Percentiles rank a stretch among this genome's conserved stretches.
Conservation (phyloP, 306 rosid species). For the Fagus crenata region DNA sequence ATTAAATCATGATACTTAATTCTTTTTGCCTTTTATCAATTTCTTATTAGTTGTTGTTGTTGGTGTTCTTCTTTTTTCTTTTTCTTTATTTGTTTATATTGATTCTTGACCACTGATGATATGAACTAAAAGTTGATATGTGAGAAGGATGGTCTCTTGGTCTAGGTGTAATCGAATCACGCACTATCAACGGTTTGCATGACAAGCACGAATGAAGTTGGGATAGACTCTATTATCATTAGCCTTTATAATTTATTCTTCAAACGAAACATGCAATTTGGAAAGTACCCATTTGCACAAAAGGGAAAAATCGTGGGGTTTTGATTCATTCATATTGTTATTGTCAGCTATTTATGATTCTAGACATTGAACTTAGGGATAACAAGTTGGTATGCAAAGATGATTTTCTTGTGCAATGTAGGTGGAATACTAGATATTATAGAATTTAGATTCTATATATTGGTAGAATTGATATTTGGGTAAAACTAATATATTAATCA, state of each 20-base stretch:
- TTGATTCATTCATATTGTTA: not conserved
- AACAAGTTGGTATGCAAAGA: not conserved
- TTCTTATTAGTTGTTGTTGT: not conserved
- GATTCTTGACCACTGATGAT: conserved; percentile 10
- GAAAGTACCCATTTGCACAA: conserved; percentile 21
- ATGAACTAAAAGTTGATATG: conserved; percentile 32
- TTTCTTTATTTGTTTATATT: not conserved
- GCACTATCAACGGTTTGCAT: conserved; percentile 71
- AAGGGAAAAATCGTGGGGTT: conserved; percentile 13
- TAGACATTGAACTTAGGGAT: not conserved
- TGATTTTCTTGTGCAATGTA: not conserved
- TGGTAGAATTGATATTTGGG: not conserved
- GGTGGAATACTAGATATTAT: not conserved
- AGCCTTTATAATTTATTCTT: conserved; percentile 34
- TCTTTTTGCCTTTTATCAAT: not conserved
- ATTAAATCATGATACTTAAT: not conserved
- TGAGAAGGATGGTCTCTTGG: conserved; percentile 19
- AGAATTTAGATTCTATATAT: not conserved
- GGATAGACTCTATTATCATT: conserved; percentile 22
- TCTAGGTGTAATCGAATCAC: conserved; percentile 31
- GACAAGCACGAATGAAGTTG: conserved; percentile 39
- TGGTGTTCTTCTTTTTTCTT: conserved; percentile 6
- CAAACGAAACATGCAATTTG: conserved; percentile 7
- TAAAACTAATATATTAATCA: not conserved
- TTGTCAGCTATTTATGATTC: not conserved